Base-by-base conservation (phyloP, 306 rosid species). In the Vicia villosa region DNA sequence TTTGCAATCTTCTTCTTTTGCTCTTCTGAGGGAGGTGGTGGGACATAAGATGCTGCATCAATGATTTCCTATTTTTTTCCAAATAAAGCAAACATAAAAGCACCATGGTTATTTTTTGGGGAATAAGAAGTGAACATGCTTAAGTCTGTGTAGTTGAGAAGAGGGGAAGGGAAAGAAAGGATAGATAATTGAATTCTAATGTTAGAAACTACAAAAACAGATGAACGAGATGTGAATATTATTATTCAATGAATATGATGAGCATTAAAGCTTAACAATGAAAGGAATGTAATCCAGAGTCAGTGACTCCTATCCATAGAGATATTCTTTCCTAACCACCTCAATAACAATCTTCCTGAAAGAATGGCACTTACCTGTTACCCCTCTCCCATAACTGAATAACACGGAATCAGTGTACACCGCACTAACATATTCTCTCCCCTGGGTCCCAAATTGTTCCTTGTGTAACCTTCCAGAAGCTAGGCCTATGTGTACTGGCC, bases 11-110 rank as follows among this genome's bases (percentile, higher is more conserved):
- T 93, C 89, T 90, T 93, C 89, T 93, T 93, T 81, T 90, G 97
- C 75, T 88, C 98, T 77, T 86, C 97, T 10, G 98, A 88, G 73
- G 98, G 97, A 77, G 97, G 98, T 40, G 98, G 98, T 20, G 97
- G 98, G 62, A 93, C 96, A 81, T 93, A 90, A 8, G 94, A 77
- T 63, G 98, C 97, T 55, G 98, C 97, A 77, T 93, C 94, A 70
- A 90, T 93, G 66, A 93, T 93, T 74, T 85, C 91, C 97, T 93
- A 51, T 66, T 82, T 77, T 77, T 79, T 75, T 15, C 32, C 45
- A 65, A 57, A 66, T 24, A 22, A 50, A 45, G 58, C 9, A 77
- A 56, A 62, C 34, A 69, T 28, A 50, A 70, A 69, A 51, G 21
- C 26, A 41, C 32, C 49, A 36, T 45, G 24, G 45, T 37, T 26